Conservation (phyloP, 208 protist genomes). For the Wallacemonas collosoma region DNA sequence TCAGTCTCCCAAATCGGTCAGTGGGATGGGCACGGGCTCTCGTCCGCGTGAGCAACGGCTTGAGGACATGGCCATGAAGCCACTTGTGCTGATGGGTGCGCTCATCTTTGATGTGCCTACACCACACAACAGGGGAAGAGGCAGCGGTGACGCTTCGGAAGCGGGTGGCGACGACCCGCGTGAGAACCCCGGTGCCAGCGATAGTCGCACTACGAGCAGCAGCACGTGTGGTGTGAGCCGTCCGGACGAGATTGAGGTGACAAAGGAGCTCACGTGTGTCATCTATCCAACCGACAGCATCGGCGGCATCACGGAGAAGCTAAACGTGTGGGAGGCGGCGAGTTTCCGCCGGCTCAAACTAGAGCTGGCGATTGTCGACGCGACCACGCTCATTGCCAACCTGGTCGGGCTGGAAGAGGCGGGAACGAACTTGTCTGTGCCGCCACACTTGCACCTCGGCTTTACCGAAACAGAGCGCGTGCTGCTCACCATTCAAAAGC, state of each 20-base stretch:
- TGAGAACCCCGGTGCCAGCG: too few relatives aligned
- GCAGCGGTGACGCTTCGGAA: background rate
- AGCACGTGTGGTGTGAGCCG: slow-evolving; percentile 68
- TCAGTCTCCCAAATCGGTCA: slow-evolving; percentile 32
- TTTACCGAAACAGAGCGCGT: slow-evolving; percentile 33
- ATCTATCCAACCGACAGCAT: slow-evolving; percentile 79
- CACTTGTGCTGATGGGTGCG: slow-evolving; percentile 80
- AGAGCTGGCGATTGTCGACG: slow-evolving; percentile 81
- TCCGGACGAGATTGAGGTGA: slow-evolving; percentile 53
- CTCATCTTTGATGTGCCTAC: slow-evolving; percentile 63
- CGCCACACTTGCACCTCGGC: slow-evolving; percentile 55
- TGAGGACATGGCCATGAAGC: slow-evolving; percentile 90
- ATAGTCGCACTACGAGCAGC: slow-evolving; percentile 20
- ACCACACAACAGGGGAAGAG: background rate
- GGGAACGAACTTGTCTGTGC: slow-evolving; percentile 28
- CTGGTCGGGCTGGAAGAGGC: slow-evolving; percentile 54
- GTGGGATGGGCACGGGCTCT: slow-evolving; percentile 61
- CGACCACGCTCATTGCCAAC: slow-evolving; percentile 46
- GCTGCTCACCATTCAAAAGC: slow-evolving; percentile 63
- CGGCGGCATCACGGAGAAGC: slow-evolving; percentile 64
- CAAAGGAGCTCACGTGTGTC: slow-evolving; percentile 66
- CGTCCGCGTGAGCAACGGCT: slow-evolving; percentile 65
- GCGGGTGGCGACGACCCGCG: background rate
- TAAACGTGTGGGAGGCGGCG: slow-evolving; percentile 74
- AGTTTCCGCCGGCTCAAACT: slow-evolving; percentile 77